Percentiles rank a stretch among this genome's conserved stretches.
Conservation (phyloP, 345 rosid genomes). For the Gossypioides kirkii region DNA sequence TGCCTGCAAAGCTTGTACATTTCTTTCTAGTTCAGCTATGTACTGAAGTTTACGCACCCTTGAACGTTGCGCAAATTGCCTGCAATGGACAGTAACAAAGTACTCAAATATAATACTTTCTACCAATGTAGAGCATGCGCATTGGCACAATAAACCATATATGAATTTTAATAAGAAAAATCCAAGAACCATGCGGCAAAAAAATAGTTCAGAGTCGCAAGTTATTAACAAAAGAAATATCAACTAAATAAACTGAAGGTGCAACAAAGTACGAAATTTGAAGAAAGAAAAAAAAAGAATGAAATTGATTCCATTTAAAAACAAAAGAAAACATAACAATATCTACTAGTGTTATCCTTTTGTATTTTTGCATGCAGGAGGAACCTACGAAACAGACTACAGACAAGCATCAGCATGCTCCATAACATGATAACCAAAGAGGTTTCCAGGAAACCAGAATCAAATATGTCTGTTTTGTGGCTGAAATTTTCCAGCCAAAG, state of each 20-base stretch:
- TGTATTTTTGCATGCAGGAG: not conserved
- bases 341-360: too few species aligned
- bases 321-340: not conserved
- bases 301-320: not conserved
- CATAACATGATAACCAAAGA: not conserved
- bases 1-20: conserved; percentile 94
- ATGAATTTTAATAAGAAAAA: not conserved
- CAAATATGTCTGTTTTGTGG: not conserved
- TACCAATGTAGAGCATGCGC: not conserved
- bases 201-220: not conserved
- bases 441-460: not conserved
- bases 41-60: conserved; percentile 97
- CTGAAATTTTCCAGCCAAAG: not conserved
- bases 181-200: not conserved
- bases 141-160: not conserved
- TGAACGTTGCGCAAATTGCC: conserved; percentile 99
- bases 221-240: not conserved
- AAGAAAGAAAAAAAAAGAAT: not conserved
- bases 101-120: conserved; percentile 13
- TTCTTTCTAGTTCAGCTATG: conserved; percentile 95
- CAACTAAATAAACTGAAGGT: not conserved
- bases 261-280: not conserved
- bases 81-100: conserved; percentile 27
- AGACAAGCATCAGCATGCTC: not conserved
- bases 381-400: not conserved